Percentiles rank a stretch among this genome's conserved stretches.
Evolutionary conservation across 352 stramenopile genomes (phyloP).

Genomic region (Pythium oligandrum): DNA sequence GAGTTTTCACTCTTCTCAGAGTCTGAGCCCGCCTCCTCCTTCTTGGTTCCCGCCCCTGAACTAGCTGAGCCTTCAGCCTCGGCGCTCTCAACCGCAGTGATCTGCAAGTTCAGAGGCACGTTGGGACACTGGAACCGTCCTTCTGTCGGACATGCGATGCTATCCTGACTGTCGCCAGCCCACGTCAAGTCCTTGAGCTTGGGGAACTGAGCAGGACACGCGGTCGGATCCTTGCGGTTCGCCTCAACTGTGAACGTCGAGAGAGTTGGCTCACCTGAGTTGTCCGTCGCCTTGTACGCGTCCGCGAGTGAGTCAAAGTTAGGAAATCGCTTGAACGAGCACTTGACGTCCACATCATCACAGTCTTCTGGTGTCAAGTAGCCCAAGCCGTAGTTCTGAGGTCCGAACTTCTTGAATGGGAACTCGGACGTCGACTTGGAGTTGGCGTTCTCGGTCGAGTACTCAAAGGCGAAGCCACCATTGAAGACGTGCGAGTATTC

Average conservation of each 20-base stretch:
- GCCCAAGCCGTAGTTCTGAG: constrained; percentile 74
- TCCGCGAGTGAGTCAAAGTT: constrained; percentile 57
- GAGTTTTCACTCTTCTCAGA: no score
- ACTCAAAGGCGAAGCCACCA: constrained; percentile 75
- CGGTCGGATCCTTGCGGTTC: constrained; percentile 11
- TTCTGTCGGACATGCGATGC: constrained; percentile 21
- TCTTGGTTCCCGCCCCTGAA: no score
- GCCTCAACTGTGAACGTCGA: constrained; percentile 14
- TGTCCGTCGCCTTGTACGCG: constrained; percentile 24
- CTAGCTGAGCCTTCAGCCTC: no score
- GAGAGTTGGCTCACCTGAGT: constrained; percentile 28
- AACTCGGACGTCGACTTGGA: constrained; percentile 45
- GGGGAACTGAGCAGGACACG: constrained; percentile 16
- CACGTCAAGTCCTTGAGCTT: constrained; percentile 26
- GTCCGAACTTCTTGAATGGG: constrained; percentile 58
- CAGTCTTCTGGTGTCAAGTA: constrained; percentile 69
- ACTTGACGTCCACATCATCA: constrained; percentile 37
- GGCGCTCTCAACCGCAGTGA: no score
- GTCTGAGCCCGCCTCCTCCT: no score
- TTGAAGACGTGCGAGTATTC: constrained; percentile 54
- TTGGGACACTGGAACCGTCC: constrained; percentile 31
- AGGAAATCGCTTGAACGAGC: constrained; percentile 52
- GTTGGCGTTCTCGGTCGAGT: constrained; percentile 76
- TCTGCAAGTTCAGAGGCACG: constrained; percentile 5
- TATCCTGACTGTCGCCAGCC: constrained; percentile 13